Percentiles rank a stretch among this genome's conserved stretches.
phyloP scores from a whole-genome alignment of 495 filamentous ascomycete species.

The Rhizodiscina lignyota region DNA sequence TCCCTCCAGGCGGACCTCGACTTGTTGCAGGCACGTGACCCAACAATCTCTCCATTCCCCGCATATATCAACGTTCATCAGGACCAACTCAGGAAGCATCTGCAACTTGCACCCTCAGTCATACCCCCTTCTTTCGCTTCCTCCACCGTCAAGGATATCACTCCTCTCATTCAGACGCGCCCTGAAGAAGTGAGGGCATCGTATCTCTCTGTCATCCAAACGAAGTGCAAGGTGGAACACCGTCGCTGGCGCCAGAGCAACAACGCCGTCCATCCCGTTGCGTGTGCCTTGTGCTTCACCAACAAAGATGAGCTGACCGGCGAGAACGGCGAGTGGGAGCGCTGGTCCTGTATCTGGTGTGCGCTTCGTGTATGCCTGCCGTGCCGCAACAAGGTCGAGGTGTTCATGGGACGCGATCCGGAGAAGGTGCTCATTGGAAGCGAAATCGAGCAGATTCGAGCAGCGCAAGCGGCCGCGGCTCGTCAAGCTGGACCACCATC shows the following conservation, averaged over 20 bases:
- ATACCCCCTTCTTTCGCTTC: not conserved
- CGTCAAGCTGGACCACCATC: no score
- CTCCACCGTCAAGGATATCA: no score
- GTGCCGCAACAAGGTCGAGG: not conserved
- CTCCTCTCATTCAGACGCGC: not conserved
- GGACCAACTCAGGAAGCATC: not conserved
- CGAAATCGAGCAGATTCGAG: not conserved
- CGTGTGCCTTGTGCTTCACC: constrained; percentile 1
- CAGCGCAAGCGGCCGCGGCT: no score
- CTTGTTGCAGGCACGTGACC: no score
- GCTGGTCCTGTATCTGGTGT: not conserved
- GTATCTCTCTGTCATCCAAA: not conserved
- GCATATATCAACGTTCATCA: not conserved
- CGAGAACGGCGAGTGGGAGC: no score
- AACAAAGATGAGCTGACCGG: not conserved
- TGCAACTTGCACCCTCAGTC: not conserved
- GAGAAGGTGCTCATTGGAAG: not conserved
- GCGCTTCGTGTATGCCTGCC: not conserved
- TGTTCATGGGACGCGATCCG: not conserved
- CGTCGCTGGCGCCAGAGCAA: not conserved
- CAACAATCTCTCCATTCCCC: not conserved
- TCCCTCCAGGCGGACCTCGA: no score
- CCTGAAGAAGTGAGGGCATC: not conserved
- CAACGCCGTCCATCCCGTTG: constrained; percentile 1
- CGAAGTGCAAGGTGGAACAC: not conserved